phyloP scores from a whole-genome alignment of 1,139 yeast genomes.

The Pichia sp. region DNA sequence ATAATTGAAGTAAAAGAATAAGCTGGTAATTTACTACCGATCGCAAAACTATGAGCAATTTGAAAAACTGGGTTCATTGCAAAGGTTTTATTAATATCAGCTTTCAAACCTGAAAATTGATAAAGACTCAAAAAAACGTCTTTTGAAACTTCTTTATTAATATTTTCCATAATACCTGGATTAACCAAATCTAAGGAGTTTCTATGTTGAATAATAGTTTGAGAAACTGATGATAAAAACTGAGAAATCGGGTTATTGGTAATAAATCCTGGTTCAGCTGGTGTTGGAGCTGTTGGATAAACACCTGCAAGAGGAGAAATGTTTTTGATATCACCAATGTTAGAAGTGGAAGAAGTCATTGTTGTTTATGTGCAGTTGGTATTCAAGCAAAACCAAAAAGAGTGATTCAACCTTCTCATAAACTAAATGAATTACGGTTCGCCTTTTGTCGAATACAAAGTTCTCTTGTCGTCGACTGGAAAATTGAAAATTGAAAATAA shows the following conservation, averaged over 20 bases:
- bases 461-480: background rate
- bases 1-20: slow-evolving; percentile 88
- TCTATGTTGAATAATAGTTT: slow-evolving; percentile 70
- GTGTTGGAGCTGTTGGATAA: slow-evolving; percentile 45
- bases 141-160: slow-evolving; percentile 87
- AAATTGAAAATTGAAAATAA: background rate
- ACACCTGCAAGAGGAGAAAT: slow-evolving; percentile 55
- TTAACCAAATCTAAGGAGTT: slow-evolving; percentile 72
- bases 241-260: slow-evolving; percentile 81
- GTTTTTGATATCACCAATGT: slow-evolving; percentile 26
- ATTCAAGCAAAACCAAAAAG: background rate
- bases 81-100: slow-evolving; percentile 91
- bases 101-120: slow-evolving; percentile 93
- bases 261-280: slow-evolving; percentile 56
- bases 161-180: slow-evolving; percentile 94
- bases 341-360: slow-evolving; percentile 20
- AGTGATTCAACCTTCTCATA: background rate
- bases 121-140: slow-evolving; percentile 88
- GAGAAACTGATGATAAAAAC: slow-evolving; percentile 72
- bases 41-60: slow-evolving; percentile 87
- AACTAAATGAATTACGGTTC: background rate
- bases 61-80: slow-evolving; percentile 93
- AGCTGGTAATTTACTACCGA: slow-evolving; percentile 86
- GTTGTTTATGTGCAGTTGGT: background rate
- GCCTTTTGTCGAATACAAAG: background rate